Base-by-base conservation (phyloP, 345 rosid genomes). In the Hibiscus syriacus region DNA sequence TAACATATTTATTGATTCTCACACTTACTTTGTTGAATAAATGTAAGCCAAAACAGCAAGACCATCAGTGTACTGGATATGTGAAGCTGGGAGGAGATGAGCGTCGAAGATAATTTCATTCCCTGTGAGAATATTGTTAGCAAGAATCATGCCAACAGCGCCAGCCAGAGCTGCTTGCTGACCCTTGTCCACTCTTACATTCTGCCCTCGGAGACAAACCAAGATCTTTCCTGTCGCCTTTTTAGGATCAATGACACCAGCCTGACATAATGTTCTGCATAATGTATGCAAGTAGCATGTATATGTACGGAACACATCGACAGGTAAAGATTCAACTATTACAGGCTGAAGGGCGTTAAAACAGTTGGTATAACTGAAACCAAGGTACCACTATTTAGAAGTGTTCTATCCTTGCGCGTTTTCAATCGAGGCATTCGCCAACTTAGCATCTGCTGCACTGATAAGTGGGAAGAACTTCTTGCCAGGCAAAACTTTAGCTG, bases 81-180 rank as follows among this genome's bases (percentile, higher is more conserved):
- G 95, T n/a, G 94, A 63, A 11, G 91, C 86, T 0, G 97, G 98
- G 32, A 90, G 89, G 58, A 89, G 72, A 75, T 87, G 95, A 0
- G 90, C 82, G 64, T 87, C 95, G 0, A 87, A 77, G 1, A 27
- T 19, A 59, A 86, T 59, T 50, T 84, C 86, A 34, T 86, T 81
- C 30, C 86, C 98, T 0, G 39, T 66, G 5, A 22, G 23, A 46
- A 60, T 54, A 62, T 66, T 52, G 55, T 89, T 90, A 55, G 81
- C 89, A 8, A 93, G 88, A 55, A 93, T 80, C 94, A 93, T 85
- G 34, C 97, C 96, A 0, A 74, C 85, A 0, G 92, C 97, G 0
- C 98, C 98, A 1, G 83, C 96, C 63, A 80, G 66, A 34, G 78
- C 77, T 19, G 88, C 90, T 36, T 81, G 80, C 38, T 67, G 67